Base-by-base conservation (phyloP, 108 stramenopile genomes). In the Parietichytrium sp. region DNA sequence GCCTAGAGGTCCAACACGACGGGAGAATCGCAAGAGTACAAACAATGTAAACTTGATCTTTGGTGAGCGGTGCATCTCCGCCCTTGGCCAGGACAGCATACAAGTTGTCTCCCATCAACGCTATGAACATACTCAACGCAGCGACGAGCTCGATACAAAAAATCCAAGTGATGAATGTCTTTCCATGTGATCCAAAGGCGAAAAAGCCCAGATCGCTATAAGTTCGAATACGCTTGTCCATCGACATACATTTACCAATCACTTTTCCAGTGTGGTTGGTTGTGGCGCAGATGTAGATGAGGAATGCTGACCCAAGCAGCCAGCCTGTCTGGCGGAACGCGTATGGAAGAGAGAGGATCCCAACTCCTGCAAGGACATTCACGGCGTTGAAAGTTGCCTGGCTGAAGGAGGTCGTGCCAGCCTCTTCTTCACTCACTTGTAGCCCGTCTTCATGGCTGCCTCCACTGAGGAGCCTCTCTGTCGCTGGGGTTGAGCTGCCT, bases 281-380 rank as follows among this genome's bases (percentile, higher is more conserved):
- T 23, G 45, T 45, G 33, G 61, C 61, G 61, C 61, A 72, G 6
- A 72, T 33, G 20, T 72, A 72, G 38, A 72, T 31, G 29, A 72
- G 33, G 42, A 72, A 72, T 13, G 38, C 61, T 0, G 45, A 42
- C 20, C 61, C 61, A 25, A 72, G 61, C 2, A 42, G 38, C 61
- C 61, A 72, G 61, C 61, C 61, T 6, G 61, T 72, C 61, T 72
- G 61, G 42, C 61, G 61, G 45, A 72, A 72, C n/a, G 61, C 61
- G 45, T 45, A 72, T 6, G 61, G 61, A 33, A 72, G 20, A 12
- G 61, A 72, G 2, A 72, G 61, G n/a, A 25, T 45, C 23, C 61
- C 61, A 7, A 72, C 61, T n/a, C 61, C 61, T 6, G 61, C 61
- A 15, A 72, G 61, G 1, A 72, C 61, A 25, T 72, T 72, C 38